Evolutionary conservation across 352 stramenopile genomes (phyloP), one percentile per base, ranked within the genome.

Genomic region (Pythium pectinolyticum): DNA sequence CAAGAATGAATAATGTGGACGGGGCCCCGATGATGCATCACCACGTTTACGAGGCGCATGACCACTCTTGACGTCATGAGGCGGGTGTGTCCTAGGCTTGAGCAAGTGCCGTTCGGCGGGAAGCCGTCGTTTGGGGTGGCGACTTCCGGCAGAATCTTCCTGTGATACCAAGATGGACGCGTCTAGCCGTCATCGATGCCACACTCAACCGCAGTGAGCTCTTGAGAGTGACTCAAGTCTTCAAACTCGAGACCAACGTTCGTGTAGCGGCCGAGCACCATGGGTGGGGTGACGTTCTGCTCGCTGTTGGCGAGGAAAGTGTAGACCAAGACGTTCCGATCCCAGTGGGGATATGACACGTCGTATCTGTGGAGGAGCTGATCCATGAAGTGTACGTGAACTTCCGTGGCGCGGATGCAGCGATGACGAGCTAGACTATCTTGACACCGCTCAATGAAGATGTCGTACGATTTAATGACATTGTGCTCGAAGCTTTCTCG

Each of bases 1-100:
- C 57, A 22, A 40, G 5, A 2, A 40, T 56, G 34, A 63, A 57
- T 19, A 55, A 50, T 50, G 27, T 55, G 10, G 57, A 50, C 27
- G 57, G 57, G n/a, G 46, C 57, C 11, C 47, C 57, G 25, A 63
- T 63, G 46, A 56, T 57, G 47, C 57, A 63, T 40, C 57, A 46
- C 3, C 57, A 57, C 35, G 57, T 57, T 14, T 63, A 51, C 31
- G 57, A 63, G 46, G 45, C 57, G 4, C 27, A 56, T 5, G 58
- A 66, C 19, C 48, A 35, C 4, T 46, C 57, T 4, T 43, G 58
- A 52, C 34, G 41, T 66, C 1, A 52, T 58, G 39, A 53, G 48
- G 30, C 43, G 20, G 20, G 7, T 12, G 12, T 17, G 9, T 48
- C n/a, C 11, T 24, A 48, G 11, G 40, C 28, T 54, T 7, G 37